Base-by-base conservation (phyloP, 805 yeast species). In the Myxozyma neotropica region DNA sequence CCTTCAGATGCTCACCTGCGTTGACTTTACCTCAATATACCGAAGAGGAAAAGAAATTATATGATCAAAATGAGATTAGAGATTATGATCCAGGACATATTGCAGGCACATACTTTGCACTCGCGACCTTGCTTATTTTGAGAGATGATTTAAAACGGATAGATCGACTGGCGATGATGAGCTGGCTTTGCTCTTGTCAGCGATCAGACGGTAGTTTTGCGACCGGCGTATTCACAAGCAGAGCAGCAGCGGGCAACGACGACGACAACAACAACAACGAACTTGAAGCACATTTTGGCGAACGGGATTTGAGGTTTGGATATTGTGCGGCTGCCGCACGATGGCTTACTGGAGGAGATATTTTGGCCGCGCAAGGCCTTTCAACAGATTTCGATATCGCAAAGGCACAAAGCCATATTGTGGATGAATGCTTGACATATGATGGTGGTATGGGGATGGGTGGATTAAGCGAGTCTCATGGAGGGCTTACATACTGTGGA, bases 401-500 rank as follows among this genome's bases (percentile, higher is more conserved):
- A 0, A 61, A 59, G 2, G 68, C 88, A 31, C 69, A 70, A 2
- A 57, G 60, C 0, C 84, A 78, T 69, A 71, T 86, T 0, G 19
- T 60, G 6, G 66, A 73, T 7, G 68, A 74, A 8, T 70, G 76
- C 39, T 74, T 78, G 33, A 55, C 61, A 7, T 79, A 73, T 65
- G 84, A 81, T 67, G 97, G 97, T 1, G 97, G 96, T 0, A 73
- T 89, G 47, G 62, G 62, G 27, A 50, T 54, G 55, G 55, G 63
- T 15, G 72, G 75, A 3, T 69, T 70, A 39, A 73, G 77, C 13
- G 99, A 93, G 71, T 78, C 91, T 1, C 97, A 93, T 73, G 85
- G 90, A 6, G 99, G 98, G 0, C 78, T 88, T 59, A 87, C 96
- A 0, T 93, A 83, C 69, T 92, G 97, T 74, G 96, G 88, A 0